phyloP scores from a whole-genome alignment of 768 basidiomycete species.

The Hygrocybe coccinea region DNA sequence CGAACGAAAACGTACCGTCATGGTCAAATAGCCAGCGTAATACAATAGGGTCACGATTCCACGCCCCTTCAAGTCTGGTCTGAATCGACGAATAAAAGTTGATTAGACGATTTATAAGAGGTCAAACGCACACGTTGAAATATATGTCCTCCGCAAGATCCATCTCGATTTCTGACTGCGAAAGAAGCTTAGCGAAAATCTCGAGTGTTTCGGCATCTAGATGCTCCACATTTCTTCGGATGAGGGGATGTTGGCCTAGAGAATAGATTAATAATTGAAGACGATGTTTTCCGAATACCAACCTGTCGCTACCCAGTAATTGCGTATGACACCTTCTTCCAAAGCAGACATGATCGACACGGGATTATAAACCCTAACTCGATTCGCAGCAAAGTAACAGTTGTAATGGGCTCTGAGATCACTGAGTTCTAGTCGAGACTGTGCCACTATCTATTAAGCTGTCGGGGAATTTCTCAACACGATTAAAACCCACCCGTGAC shows the following conservation, averaged over 20 bases:
- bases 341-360: conserved; percentile 14
- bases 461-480: neutral
- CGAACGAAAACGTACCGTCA: conserved; percentile 10
- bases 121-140: conserved; percentile 5
- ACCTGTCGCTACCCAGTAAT: conserved; percentile 14
- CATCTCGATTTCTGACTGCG: conserved; percentile 8
- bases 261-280: conserved; percentile 1
- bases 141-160: conserved; percentile 4
- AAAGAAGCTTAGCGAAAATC: conserved; percentile 8
- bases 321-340: neutral
- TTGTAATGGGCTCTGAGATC: conserved; percentile 12
- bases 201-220: conserved; percentile 4
- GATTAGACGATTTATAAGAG: neutral
- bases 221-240: neutral
- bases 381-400: conserved; percentile 12
- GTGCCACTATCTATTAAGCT: neutral
- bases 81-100: neutral
- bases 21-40: conserved; percentile 13
- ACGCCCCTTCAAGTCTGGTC: conserved; percentile 6
- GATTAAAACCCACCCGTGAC: conserved; percentile 9
- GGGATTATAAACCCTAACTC: conserved; percentile 13
- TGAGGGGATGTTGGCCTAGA: conserved; percentile 1
- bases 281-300: neutral
- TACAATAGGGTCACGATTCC: conserved; percentile 12
- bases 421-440: conserved; percentile 10